Base-by-base conservation (phyloP, 768 basidiomycete genomes). In the Rossbeevera mucosa region DNA sequence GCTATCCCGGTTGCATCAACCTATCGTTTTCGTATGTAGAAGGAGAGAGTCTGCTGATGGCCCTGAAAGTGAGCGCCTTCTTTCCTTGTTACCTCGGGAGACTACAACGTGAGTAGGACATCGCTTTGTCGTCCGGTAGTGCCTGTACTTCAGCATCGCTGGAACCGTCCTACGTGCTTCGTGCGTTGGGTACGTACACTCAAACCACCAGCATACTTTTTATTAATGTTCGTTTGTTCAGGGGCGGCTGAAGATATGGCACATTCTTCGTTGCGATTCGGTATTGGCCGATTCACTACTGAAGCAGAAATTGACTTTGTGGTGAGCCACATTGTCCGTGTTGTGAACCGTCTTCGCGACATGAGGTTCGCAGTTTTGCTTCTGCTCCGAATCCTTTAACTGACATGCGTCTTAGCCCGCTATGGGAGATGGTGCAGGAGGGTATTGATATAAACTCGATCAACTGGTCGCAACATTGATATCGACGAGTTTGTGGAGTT, bases 391-490 rank as follows among this genome's bases (percentile, higher is more conserved):
- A 33, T 33, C 24, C 28, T 56, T 49, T 47, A 54, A 26, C 46
- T 57, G 25, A 61, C 45, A 47, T 22, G 26, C 22, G 45, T 44
- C 33, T 21, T 24, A 91, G 92, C 64, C 96, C 96, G 29, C 72
- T 99, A 49, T 99, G 95, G 95, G 96, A 99, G 74, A 97, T 99
- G 94, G 94, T 98, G 14, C 93, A 96, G 72, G 96, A 98, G 67
- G 95, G 95, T 40, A 94, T 98, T 54, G 96, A 99, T 69, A 81
- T 98, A 60, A 93, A 85, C 65, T 79, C 88, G 16, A 99, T 98
- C 67, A 81, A 97, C 72, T 97, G 94, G 94, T 88, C 90, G 43
- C 90, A 77, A 51, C 77, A 79, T 58, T 80, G 69, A 73, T 48
- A 20, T 38, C 12, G 24, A 21, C 24, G 30, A 40, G 29, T 9